Conservation (phyloP, 768 basidiomycete genomes). For the Gymnopilus junonius region DNA sequence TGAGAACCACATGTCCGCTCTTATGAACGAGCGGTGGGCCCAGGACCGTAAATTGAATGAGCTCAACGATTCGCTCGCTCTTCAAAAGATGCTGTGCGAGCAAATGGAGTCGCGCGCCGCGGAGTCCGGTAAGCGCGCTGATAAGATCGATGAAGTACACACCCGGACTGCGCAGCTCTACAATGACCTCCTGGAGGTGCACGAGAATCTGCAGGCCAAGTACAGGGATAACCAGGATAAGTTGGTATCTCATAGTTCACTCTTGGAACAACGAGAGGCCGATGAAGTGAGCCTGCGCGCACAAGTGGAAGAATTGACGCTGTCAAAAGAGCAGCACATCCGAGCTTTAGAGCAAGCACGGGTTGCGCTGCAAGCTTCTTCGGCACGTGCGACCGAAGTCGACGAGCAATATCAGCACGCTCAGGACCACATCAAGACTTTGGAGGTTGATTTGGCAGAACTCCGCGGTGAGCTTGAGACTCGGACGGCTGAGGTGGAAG, state of each 20-base stretch:
- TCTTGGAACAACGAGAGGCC: conserved; percentile 78
- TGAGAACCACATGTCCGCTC: conserved; percentile 67
- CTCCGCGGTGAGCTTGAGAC: conserved; percentile 83
- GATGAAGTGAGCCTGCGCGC: conserved; percentile 67
- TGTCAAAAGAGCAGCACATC: conserved; percentile 82
- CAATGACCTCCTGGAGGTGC: conserved; percentile 68
- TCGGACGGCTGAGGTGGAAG: conserved; percentile 73
- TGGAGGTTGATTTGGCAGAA: conserved; percentile 81
- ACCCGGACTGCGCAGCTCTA: conserved; percentile 66
- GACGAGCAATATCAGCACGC: conserved; percentile 75
- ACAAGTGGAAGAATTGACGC: conserved; percentile 73
- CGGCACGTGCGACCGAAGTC: conserved; percentile 78
- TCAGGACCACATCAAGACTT: conserved; percentile 64
- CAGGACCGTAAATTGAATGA: conserved; percentile 77
- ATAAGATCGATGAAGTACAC: conserved; percentile 71
- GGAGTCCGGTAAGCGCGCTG: conserved; percentile 78
- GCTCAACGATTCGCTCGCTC: conserved; percentile 70
- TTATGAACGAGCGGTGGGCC: conserved; percentile 63
- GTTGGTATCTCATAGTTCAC: conserved; percentile 72
- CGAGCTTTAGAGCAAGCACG: conserved; percentile 88
- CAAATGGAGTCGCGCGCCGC: conserved; percentile 79
- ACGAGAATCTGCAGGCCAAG: conserved; percentile 60
- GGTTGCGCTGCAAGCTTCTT: conserved; percentile 73
- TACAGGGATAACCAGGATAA: conserved; percentile 80
- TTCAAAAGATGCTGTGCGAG: conserved; percentile 78